These are phyloP conservation scores for Solanum arcanum DNA, from an alignment of 257 asterid genomes.

Conservation along the genomic window DNA sequence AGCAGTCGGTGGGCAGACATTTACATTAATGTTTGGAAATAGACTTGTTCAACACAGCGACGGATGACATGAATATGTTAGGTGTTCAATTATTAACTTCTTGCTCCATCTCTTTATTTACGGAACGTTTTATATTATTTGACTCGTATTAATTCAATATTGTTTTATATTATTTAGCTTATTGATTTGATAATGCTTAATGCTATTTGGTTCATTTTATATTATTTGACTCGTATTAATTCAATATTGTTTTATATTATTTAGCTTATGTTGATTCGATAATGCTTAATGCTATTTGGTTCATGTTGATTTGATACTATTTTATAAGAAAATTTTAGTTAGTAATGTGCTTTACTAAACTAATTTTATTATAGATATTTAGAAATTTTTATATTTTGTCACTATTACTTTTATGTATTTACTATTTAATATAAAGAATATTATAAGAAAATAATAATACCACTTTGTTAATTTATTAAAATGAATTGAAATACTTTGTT, in stretches of 20 bases:
- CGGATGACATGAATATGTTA: background rate
- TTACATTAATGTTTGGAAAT: background rate
- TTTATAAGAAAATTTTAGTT: background rate
- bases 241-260: too few relatives aligned
- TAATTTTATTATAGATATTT: too few relatives aligned
- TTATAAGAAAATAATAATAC: background rate
- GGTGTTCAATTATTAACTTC: background rate
- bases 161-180: too few relatives aligned
- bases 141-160: background rate
- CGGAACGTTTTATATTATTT: background rate
- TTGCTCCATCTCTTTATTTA: background rate
- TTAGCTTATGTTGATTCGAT: background rate
- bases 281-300: too few relatives aligned
- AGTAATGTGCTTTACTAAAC: background rate
- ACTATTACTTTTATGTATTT: background rate
- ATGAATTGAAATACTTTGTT: too few relatives aligned
- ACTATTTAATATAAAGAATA: background rate
- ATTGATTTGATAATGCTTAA: too few relatives aligned
- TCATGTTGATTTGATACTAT: too few relatives aligned
- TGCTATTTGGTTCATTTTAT: too few relatives aligned
- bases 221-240: too few relatives aligned
- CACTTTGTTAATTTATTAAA: too few relatives aligned
- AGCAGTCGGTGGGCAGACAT: conserved; percentile 9
- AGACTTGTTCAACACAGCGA: background rate
- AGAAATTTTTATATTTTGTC: background rate